Conservation (phyloP, 2,329 filamentous ascomycete genomes). For the Hymenoscyphus fraxineus region DNA sequence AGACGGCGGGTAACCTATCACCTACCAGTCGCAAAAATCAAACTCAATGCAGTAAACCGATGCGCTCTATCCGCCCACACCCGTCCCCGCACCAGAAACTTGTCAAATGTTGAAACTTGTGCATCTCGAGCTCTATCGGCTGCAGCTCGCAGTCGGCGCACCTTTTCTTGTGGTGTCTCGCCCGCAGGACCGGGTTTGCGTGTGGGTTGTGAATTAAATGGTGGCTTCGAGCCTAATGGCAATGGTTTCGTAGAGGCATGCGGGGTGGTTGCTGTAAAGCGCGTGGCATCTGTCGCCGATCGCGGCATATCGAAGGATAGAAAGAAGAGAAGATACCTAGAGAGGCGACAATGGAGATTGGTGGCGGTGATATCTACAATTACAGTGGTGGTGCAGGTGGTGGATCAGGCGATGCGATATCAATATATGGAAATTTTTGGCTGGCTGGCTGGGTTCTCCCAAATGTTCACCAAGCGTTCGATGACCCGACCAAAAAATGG, state of each 20-base stretch:
- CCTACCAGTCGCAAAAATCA: conserved; percentile 36
- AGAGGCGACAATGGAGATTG: background rate
- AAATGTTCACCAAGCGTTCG: background rate
- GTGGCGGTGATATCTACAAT: conserved; percentile 10
- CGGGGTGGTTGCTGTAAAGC: conserved; percentile 67
- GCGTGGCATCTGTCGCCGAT: conserved; percentile 74
- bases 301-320: conserved; percentile 45
- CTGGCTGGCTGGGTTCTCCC: too few relatives aligned
- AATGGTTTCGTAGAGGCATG: conserved; percentile 63
- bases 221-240: conserved; percentile 30
- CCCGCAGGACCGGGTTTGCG: conserved; percentile 25
- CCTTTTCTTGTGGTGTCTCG: conserved; percentile 37
- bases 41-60: conserved; percentile 33
- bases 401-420: too few relatives aligned
- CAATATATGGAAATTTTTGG: too few relatives aligned
- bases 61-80: conserved; percentile 37
- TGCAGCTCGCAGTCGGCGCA: conserved; percentile 35
- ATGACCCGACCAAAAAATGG: conserved; percentile 9
- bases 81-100: conserved; percentile 31
- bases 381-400: conserved; percentile 23
- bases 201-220: conserved; percentile 14
- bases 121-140: conserved; percentile 33
- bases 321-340: background rate
- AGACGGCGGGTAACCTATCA: background rate
- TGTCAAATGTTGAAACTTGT: conserved; percentile 33